Base-by-base conservation (phyloP, 2,329 filamentous ascomycete species). In the Aspergillus proliferans region DNA sequence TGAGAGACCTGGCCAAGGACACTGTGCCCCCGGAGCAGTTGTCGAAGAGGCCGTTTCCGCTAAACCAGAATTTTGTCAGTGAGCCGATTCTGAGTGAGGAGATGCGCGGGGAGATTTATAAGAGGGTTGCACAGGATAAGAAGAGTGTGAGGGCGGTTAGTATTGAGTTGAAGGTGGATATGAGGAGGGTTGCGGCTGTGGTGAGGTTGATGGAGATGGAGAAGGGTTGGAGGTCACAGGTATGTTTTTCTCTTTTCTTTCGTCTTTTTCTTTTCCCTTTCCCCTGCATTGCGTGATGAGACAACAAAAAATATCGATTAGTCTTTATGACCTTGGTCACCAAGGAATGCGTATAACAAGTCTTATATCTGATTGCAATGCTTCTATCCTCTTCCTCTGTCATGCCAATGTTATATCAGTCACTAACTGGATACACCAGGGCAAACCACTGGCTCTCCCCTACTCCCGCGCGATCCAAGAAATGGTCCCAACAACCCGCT, bases 311-410 rank as follows among this genome's bases (percentile, higher is more conserved):
- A 81, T 86, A 76, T 82, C 92, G 92, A 96, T 97, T 95, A 96
- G 92, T 97, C 92, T 95, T 94, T 79, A 96, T 95, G 91, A 97
- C 91, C 84, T 71, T 76, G 69, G 62, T 57, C 55, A 30, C 57
- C 52, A 56, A 52, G 64, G 64, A 83, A 68, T 96, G 72, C 61
- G 70, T 71, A 69, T 62, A 81, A 79, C 79, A 82, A 84, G 81
- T 85, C 82, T 59, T 57, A 52, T 58, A 48, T 55, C 62, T 65
- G 61, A 59, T 53, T 49, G 53, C 45, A 50, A 34, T 40, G n/a
- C 12, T 45, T 49, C 45, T 50, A 12, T 12, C 26, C 52, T 50
- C 34, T 26, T 45, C 28, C 33, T 45, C 49, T 43, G 47, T 46
- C 41, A 14, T 49, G 26, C 8, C 43, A 33, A 9, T 55, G 47